A percentile compares a stretch with the other conserved stretches of the same genome.
phyloP scores from a whole-genome alignment of 2,329 filamentous ascomycete species.

The Paecilomyces dactylethromorphus region DNA sequence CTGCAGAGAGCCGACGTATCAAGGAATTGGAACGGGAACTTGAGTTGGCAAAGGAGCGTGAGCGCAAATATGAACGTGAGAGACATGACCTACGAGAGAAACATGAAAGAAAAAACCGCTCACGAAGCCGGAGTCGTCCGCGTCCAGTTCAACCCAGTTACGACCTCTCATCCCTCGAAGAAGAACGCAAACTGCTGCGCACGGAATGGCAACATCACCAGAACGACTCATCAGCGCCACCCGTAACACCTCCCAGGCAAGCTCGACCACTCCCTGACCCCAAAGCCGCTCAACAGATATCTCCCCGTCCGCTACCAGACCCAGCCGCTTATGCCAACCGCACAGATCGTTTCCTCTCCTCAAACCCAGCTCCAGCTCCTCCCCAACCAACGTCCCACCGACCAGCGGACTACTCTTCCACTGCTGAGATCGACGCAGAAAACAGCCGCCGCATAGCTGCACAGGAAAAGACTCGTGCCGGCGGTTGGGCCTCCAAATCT shows the following conservation, averaged over 20 bases:
- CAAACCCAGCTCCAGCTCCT: slow-evolving; percentile 45
- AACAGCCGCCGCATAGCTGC: slow-evolving; percentile 49
- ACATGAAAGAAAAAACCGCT: slow-evolving; percentile 17
- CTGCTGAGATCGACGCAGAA: slow-evolving; percentile 51
- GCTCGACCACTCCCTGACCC: slow-evolving; percentile 25
- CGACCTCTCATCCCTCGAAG: slow-evolving; percentile 52
- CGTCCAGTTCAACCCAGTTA: slow-evolving; percentile 38
- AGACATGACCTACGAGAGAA: slow-evolving; percentile 43
- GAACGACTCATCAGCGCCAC: slow-evolving; percentile 9
- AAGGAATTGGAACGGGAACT: slow-evolving; percentile 72
- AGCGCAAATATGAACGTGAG: slow-evolving; percentile 57
- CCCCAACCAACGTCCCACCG: slow-evolving; percentile 32
- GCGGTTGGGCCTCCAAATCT: slow-evolving; percentile 57
- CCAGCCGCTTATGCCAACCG: slow-evolving; percentile 39
- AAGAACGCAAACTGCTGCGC: slow-evolving; percentile 55
- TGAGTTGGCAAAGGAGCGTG: slow-evolving; percentile 60
- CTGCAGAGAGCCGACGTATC: slow-evolving; percentile 61
- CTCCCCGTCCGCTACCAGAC: slow-evolving; percentile 40
- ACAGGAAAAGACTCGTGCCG: slow-evolving; percentile 52
- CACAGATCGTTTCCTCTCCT: slow-evolving; percentile 50
- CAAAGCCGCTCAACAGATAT: slow-evolving; percentile 4
- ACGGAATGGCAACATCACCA: slow-evolving; percentile 48
- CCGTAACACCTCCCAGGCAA: slow-evolving; percentile 18
- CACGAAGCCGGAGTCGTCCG: slow-evolving; percentile 22
- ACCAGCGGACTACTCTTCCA: slow-evolving; percentile 43